These are phyloP conservation scores for Elaeis oleifera DNA, from an alignment of 202 grass and related monocot species.

Conservation along the genomic window DNA sequence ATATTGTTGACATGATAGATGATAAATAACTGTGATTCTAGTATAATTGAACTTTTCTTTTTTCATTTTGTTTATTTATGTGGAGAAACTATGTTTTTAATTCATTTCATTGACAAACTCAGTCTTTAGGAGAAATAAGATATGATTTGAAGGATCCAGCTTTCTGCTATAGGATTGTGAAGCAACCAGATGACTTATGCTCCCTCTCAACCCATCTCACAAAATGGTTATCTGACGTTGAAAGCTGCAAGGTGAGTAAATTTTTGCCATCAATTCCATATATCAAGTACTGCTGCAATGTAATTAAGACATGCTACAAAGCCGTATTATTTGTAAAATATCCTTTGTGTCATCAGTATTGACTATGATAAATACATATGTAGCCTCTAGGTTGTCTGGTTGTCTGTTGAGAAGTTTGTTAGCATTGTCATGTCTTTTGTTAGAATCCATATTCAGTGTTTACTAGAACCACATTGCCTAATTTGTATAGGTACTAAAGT, in stretches of 20 bases:
- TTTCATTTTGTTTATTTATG: conserved; percentile 10
- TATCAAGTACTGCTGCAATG: background rate
- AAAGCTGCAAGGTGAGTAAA: conserved; percentile 62
- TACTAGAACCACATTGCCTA: conserved; percentile 1
- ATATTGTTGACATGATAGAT: too few species aligned
- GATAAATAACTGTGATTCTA: too few species aligned
- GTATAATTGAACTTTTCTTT: background rate
- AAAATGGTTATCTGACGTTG: conserved; percentile 79
- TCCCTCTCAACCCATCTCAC: conserved; percentile 60
- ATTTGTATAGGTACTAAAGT: conserved; percentile 64
- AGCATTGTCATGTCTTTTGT: too few species aligned
- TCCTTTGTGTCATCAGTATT: background rate
- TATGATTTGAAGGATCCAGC: conserved; percentile 89
- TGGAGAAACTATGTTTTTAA: conserved; percentile 9
- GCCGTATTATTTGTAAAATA: background rate
- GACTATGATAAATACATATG: too few species aligned
- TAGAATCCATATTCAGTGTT: too few species aligned
- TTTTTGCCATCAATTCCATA: background rate
- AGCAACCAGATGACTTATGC: conserved; percentile 66
- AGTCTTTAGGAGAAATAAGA: conserved; percentile 78
- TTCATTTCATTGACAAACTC: conserved; percentile 16
- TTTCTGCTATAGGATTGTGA: conserved; percentile 58
- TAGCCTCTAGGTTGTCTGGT: too few species aligned
- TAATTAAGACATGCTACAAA: background rate
- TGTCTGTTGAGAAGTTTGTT: too few species aligned